These are phyloP conservation scores for Thelonectria blattea DNA, from an alignment of 2,329 filamentous ascomycete species.

Conservation along the genomic window DNA sequence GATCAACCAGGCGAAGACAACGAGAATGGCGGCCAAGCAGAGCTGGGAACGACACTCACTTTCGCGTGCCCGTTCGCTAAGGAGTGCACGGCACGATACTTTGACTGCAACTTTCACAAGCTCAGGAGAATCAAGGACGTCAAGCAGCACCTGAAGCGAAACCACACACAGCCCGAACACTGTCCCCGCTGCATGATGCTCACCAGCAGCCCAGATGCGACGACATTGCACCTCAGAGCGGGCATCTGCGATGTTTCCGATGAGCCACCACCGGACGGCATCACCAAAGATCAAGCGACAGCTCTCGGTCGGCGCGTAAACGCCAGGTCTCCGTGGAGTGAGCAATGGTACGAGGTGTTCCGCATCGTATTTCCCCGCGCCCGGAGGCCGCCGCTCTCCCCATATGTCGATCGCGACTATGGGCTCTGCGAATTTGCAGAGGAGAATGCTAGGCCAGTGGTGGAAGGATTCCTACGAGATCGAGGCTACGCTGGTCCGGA, in stretches of 20 bases:
- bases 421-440: neutral
- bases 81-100: neutral
- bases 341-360: constrained; percentile 3
- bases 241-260: neutral
- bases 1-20: neutral
- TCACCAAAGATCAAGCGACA: neutral
- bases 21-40: neutral
- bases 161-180: neutral
- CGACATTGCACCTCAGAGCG: neutral
- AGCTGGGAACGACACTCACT: neutral
- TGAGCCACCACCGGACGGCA: neutral
- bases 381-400: neutral
- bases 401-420: neutral
- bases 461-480: neutral
- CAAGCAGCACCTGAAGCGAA: constrained; percentile 3
- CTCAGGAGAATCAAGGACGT: neutral
- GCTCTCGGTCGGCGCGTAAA: neutral
- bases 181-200: neutral
- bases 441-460: neutral
- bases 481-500: neutral
- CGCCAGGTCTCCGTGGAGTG: neutral
- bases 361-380: neutral
- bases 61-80: constrained; percentile 9
- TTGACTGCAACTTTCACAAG: neutral
- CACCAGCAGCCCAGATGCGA: neutral